Conservation (phyloP, 2,329 filamentous ascomycete genomes). For the Colletotrichum shisoi region DNA sequence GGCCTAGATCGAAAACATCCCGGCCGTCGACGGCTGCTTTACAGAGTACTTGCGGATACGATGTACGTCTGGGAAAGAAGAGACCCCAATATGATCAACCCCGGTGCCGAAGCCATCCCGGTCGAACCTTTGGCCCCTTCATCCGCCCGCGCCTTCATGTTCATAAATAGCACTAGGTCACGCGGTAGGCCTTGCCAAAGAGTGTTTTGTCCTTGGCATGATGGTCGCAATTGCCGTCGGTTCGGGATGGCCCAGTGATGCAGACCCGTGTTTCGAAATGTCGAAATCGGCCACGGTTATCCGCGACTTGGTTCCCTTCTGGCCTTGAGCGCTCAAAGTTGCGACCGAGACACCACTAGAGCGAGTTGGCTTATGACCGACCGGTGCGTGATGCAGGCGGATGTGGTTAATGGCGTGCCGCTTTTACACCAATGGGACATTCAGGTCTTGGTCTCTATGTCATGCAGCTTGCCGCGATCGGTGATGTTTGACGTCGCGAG, state of each 20-base stretch:
- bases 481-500: slow-evolving; percentile 43
- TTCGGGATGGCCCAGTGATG: slow-evolving; percentile 19
- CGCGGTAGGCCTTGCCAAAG: slow-evolving; percentile 31
- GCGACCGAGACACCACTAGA: not conserved
- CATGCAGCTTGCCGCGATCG: slow-evolving; percentile 50
- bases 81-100: slow-evolving; percentile 8
- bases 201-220: slow-evolving; percentile 1
- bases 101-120: slow-evolving; percentile 24
- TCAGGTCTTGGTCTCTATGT: slow-evolving; percentile 43
- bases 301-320: slow-evolving; percentile 2
- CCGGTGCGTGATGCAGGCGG: slow-evolving; percentile 26
- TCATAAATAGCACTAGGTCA: slow-evolving; percentile 34
- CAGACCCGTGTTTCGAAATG: slow-evolving; percentile 23
- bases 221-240: slow-evolving; percentile 6
- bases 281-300: slow-evolving; percentile 14
- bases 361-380: not conserved
- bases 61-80: not conserved
- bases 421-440: slow-evolving; percentile 45
- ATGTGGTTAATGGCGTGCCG: slow-evolving; percentile 26
- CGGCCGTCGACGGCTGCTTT: not conserved
- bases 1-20: slow-evolving; percentile 23
- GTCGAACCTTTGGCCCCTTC: slow-evolving; percentile 37
- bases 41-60: too few relatives aligned
- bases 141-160: slow-evolving; percentile 21
- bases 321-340: not conserved